Conservation (phyloP, 2,329 filamentous ascomycete species). For the Graphiopsis chlorocephala region DNA sequence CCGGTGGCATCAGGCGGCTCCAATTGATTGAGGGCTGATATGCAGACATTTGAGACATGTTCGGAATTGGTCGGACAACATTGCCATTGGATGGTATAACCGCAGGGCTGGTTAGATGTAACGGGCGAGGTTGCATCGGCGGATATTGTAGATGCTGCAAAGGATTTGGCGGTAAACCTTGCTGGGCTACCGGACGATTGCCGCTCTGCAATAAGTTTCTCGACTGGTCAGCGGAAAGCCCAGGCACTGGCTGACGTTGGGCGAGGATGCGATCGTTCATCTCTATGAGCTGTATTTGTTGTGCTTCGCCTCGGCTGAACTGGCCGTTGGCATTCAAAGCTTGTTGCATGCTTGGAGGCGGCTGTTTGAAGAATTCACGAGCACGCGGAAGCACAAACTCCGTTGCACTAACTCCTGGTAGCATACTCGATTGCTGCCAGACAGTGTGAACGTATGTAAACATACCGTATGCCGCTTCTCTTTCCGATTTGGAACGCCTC, state of each 20-base stretch:
- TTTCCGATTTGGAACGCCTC: slow-evolving; percentile 19
- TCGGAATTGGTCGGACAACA: neutral
- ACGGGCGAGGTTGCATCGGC: neutral
- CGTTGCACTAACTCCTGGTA: neutral
- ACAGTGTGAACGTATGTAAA: slow-evolving; percentile 16
- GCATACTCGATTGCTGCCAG: neutral
- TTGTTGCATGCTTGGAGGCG: slow-evolving; percentile 1
- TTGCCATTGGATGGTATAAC: neutral
- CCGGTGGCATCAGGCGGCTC: slow-evolving; percentile 20
- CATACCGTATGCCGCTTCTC: slow-evolving; percentile 16
- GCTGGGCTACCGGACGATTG: neutral
- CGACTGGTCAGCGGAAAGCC: neutral
- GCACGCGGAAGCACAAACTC: neutral
- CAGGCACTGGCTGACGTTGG: neutral
- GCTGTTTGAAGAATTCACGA: neutral
- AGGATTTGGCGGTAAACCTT: neutral
- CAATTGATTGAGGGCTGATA: neutral
- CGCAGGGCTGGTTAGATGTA: neutral
- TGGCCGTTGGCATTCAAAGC: neutral
- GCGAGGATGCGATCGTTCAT: neutral
- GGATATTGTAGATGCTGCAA: neutral
- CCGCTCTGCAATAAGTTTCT: neutral
- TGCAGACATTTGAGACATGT: neutral
- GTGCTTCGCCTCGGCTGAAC: neutral
- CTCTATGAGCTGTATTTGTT: neutral